These are phyloP conservation scores for Dactylellina drechsleri DNA, from an alignment of 2,329 filamentous ascomycete genomes.

Conservation along the genomic window DNA sequence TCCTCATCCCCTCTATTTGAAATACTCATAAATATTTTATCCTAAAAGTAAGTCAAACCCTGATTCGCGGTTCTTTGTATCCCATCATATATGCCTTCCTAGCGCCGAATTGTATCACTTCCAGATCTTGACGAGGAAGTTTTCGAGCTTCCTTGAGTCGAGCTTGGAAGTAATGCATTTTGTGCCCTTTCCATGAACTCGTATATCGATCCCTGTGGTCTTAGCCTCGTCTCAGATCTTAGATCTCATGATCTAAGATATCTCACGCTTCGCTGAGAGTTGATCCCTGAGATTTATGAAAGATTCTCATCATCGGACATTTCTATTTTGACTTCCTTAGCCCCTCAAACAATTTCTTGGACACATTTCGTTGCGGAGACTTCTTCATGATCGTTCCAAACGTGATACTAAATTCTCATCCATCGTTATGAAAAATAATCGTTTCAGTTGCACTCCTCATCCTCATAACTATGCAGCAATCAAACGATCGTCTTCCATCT, in stretches of 20 bases:
- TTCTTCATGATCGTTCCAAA: neutral
- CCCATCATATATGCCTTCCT: neutral
- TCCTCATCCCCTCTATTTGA: neutral
- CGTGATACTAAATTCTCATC: neutral
- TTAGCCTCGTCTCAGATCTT: too few relatives aligned
- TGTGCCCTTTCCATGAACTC: too few relatives aligned
- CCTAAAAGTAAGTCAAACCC: neutral
- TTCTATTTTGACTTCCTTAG: too few relatives aligned
- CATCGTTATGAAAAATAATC: neutral
- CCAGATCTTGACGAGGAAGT: too few relatives aligned
- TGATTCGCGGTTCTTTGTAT: neutral
- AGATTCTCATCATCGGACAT: too few relatives aligned
- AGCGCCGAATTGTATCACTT: neutral
- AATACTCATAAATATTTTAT: neutral
- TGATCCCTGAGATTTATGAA: too few relatives aligned
- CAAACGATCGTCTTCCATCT: slow-evolving; percentile 22
- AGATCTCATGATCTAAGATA: too few relatives aligned
- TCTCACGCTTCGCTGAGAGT: too few relatives aligned
- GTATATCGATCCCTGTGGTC: too few relatives aligned
- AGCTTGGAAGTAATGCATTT: too few relatives aligned
- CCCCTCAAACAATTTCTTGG: too few relatives aligned
- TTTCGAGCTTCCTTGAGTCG: too few relatives aligned
- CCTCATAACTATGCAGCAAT: slow-evolving; percentile 34
- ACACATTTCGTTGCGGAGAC: neutral
- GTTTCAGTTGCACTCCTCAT: slow-evolving; percentile 6